Conservation (phyloP, 257 asterid species). For the Scutellaria barbata region DNA sequence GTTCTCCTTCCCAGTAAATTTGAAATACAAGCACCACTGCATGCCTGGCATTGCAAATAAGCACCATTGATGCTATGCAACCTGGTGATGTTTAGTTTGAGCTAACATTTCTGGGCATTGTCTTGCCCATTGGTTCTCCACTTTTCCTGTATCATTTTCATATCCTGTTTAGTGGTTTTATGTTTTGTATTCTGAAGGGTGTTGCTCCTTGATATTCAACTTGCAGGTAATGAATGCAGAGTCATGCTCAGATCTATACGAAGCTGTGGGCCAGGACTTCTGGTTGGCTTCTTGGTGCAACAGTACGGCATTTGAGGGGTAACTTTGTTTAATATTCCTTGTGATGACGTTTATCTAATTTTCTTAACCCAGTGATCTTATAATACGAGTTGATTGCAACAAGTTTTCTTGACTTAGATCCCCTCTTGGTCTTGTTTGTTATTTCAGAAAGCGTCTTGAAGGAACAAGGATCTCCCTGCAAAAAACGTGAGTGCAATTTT, state of each 20-base stretch:
- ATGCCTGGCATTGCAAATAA: background rate
- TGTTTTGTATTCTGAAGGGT: conserved; percentile 24
- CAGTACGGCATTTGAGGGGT: conserved; percentile 87
- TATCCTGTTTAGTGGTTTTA: conserved; percentile 15
- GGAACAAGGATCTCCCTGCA: conserved; percentile 86
- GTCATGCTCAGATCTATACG: conserved; percentile 85
- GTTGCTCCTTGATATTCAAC: conserved; percentile 30
- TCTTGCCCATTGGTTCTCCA: background rate
- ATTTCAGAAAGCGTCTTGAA: conserved; percentile 88
- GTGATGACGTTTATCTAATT: conserved; percentile 13
- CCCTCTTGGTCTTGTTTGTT: conserved; percentile 35
- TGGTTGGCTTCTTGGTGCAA: conserved; percentile 94
- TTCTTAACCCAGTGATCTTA: conserved; percentile 22
- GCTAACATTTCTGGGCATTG: conserved; percentile 1
- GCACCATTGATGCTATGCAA: background rate
- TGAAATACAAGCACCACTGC: conserved; percentile 17
- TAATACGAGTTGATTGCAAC: conserved; percentile 18
- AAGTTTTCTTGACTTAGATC: conserved; percentile 22
- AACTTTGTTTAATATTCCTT: conserved; percentile 35
- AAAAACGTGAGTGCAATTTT: conserved; percentile 55
- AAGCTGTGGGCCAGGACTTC: conserved; percentile 84
- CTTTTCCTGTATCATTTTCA: conserved; percentile 17
- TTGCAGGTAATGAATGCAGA: conserved; percentile 83
- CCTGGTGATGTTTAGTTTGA: conserved; percentile 13
- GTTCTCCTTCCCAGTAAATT: conserved; percentile 11